Evolutionary conservation across 495 filamentous ascomycete species (phyloP).

Genomic region (Saxophila tyrrhenica): DNA sequence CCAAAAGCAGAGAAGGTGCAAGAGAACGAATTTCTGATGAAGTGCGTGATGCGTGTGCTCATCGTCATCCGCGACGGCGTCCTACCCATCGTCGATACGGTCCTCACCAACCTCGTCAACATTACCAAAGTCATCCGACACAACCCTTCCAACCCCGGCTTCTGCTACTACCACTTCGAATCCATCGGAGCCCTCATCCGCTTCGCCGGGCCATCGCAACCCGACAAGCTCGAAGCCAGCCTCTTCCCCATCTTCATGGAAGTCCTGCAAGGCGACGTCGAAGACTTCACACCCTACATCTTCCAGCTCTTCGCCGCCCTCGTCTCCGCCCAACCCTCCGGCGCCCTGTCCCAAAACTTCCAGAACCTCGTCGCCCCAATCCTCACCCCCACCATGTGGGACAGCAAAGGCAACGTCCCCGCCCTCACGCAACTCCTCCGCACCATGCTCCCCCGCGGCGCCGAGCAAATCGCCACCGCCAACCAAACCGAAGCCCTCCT

Average conservation of each 20-base stretch:
- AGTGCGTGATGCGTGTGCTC: slow-evolving; percentile 92
- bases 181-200: slow-evolving; percentile 88
- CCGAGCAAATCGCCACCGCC: slow-evolving; percentile 56
- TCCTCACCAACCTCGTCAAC: slow-evolving; percentile 65
- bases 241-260: slow-evolving; percentile 67
- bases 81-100: slow-evolving; percentile 53
- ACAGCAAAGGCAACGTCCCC: slow-evolving; percentile 82
- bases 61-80: slow-evolving; percentile 79
- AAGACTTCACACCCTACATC: slow-evolving; percentile 91
- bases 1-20: slow-evolving; percentile 80
- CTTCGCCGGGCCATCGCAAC: slow-evolving; percentile 56
- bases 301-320: slow-evolving; percentile 91
- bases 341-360: slow-evolving; percentile 62
- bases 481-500: slow-evolving; percentile 72
- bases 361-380: slow-evolving; percentile 62
- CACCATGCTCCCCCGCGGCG: slow-evolving; percentile 67
- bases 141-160: slow-evolving; percentile 94
- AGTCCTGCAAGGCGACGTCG: slow-evolving; percentile 68
- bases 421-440: slow-evolving; percentile 76
- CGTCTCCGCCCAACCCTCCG: slow-evolving; percentile 68
- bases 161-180: slow-evolving; percentile 98
- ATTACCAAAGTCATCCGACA: slow-evolving; percentile 80
- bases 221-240: slow-evolving; percentile 59
- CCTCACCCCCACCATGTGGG: slow-evolving; percentile 70
- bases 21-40: slow-evolving; percentile 98